A percentile compares a stretch with the other conserved stretches of the same genome.
Conservation (phyloP, 441 rosid genomes). For the Macaranga tanarius region DNA sequence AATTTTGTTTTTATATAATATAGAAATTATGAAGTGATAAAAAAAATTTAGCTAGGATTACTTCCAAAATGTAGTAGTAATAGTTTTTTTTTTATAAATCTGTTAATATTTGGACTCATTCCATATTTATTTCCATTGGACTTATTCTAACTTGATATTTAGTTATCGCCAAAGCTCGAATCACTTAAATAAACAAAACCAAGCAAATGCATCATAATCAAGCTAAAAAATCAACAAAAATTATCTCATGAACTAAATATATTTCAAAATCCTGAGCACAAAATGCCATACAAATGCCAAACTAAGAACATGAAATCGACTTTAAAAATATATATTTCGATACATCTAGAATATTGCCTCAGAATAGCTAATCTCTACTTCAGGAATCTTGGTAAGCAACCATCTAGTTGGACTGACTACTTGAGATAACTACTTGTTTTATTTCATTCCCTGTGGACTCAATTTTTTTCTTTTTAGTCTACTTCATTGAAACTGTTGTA, state of each 20-base stretch:
- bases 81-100: too few species aligned
- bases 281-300: slow-evolving; percentile 13
- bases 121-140: slow-evolving; percentile 30
- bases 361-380: slow-evolving; percentile 34
- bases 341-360: not conserved
- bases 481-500: too few species aligned
- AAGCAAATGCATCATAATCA: too few species aligned
- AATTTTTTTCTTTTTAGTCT: slow-evolving; percentile 36
- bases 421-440: slow-evolving; percentile 32
- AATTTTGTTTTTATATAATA: too few species aligned
- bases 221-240: too few species aligned
- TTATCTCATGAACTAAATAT: too few species aligned
- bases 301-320: not conserved
- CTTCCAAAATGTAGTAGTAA: too few species aligned
- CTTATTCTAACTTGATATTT: slow-evolving; percentile 13
- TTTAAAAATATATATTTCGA: not conserved
- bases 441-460: slow-evolving; percentile 27
- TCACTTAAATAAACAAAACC: too few species aligned
- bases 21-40: too few species aligned
- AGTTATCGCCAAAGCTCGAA: slow-evolving; percentile 38
- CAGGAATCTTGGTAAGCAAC: slow-evolving; percentile 27
- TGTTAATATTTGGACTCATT: too few species aligned
- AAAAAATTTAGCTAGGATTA: too few species aligned
- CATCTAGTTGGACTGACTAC: slow-evolving; percentile 29
- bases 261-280: too few species aligned